A percentile compares a stretch with the other conserved stretches of the same genome.
Evolutionary conservation across 116 monocot genomes (phyloP).

Genomic region (Papilionanthe hybrid): DNA sequence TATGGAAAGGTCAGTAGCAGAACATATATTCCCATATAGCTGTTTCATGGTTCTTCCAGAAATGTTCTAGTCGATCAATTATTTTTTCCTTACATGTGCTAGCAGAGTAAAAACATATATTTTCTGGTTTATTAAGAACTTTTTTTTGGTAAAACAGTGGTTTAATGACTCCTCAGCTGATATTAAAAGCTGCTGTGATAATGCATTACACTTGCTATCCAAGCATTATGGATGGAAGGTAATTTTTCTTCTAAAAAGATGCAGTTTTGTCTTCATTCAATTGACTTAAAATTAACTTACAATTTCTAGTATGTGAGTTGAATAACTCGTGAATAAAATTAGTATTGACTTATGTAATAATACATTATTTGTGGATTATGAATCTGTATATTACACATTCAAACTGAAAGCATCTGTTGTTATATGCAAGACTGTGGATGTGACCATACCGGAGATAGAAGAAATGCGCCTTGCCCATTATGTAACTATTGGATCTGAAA

Average conservation of each 20-base stretch:
- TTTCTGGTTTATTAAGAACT: slow-evolving; percentile 2
- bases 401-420: slow-evolving; percentile 5
- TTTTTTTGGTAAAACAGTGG: slow-evolving; percentile 46
- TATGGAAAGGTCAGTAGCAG: slow-evolving; percentile 47
- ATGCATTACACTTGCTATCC: slow-evolving; percentile 45
- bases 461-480: slow-evolving; percentile 93
- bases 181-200: slow-evolving; percentile 59
- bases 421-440: slow-evolving; percentile 53
- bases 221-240: slow-evolving; percentile 77
- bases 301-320: background rate
- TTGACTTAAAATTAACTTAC: background rate
- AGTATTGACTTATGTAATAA: background rate
- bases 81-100: background rate
- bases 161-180: slow-evolving; percentile 69
- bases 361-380: background rate
- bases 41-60: background rate
- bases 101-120: background rate
- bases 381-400: slow-evolving; percentile 1
- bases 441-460: slow-evolving; percentile 85
- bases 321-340: background rate
- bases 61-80: background rate
- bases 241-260: slow-evolving; percentile 1
- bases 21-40: slow-evolving; percentile 8
- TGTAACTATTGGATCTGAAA: slow-evolving; percentile 79
- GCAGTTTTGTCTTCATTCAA: background rate